Base-by-base conservation (phyloP, 2,329 filamentous ascomycete species). In the Apiospora saccharicola region DNA sequence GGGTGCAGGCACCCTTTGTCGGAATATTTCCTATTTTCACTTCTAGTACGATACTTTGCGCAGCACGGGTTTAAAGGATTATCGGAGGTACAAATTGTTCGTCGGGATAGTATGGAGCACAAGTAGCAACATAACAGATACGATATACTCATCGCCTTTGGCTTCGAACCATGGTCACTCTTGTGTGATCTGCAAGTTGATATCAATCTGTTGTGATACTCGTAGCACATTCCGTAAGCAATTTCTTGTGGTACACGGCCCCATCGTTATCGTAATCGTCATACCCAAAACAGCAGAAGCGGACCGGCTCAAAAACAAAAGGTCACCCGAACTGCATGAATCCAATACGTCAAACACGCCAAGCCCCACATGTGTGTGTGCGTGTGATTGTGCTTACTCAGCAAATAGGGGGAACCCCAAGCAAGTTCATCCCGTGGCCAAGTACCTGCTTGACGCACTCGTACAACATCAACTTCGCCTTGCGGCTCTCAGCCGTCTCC, bases 391-490 rank as follows among this genome's bases (percentile, higher is more conserved):
- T n/a, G 34, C 10, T 41, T 13, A 41, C 10, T n/a, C 69, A 19
- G 22, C 57, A 46, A 19, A 71, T 37, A n/a, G 47, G 34, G 24
- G 69, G 88, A 76, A 92, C 82, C 51, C 90, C 90, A 73, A 92
- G 80, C 72, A 92, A 80, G 77, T 86, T 84, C 89, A 92, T 91
- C 53, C 89, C 90, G 81, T 91, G 92, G 79, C 86, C 83, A 78
- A 92, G 81, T 68, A 91, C 90, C 80, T 90, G 88, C 79, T 89
- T 85, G 30, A 90, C 89, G 7, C 86, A 85, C 74, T 87, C 86
- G 76, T 92, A 92, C 79, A 92, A 16, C 13, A 26, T 51, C 80
- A 68, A 88, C 87, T 82, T 89, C 83, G 90, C 83, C 47, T 89
- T 88, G 78, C 86, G 87, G 74, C 89, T 80, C 79, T 90, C 86